A percentile compares a stretch with the other conserved stretches of the same genome.
Evolutionary conservation across 306 rosid genomes (phyloP).

Genomic region (Fragaria ananassa): DNA sequence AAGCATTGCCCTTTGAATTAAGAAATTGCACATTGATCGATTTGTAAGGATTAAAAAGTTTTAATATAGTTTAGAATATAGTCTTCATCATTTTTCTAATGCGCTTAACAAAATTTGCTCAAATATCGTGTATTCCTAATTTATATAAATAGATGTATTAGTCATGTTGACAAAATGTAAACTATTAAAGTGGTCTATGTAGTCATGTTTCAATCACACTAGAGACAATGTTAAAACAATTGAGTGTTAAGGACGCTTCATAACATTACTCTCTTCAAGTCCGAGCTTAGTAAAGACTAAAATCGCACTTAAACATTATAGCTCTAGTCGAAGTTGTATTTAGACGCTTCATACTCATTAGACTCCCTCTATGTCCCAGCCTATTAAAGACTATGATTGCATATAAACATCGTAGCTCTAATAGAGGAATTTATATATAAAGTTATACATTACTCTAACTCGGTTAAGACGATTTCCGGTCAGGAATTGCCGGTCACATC

Average conservation of each 20-base stretch:
- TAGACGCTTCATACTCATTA: no score
- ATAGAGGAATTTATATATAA: background rate
- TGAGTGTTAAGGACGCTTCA: background rate
- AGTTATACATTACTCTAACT: background rate
- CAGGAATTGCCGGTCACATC: background rate
- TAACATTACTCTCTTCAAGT: background rate
- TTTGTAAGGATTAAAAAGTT: background rate
- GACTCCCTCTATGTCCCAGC: no score
- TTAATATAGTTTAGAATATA: background rate
- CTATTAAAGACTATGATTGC: no score
- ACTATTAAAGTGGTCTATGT: background rate
- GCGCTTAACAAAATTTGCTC: background rate
- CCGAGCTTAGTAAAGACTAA: background rate
- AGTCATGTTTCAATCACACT: background rate
- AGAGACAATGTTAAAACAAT: no score
- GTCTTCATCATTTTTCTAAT: no score
- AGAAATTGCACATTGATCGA: background rate
- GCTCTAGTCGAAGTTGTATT: no score
- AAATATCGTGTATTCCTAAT: background rate
- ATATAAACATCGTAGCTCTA: background rate
- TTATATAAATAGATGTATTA: no score
- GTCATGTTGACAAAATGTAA: background rate
- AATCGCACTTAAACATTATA: no score
- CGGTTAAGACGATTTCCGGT: background rate
- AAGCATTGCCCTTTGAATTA: background rate